Percentiles rank a stretch among this genome's conserved stretches.
Evolutionary conservation across 805 yeast species (phyloP).

Genomic region (Yamadazyma sp.): DNA sequence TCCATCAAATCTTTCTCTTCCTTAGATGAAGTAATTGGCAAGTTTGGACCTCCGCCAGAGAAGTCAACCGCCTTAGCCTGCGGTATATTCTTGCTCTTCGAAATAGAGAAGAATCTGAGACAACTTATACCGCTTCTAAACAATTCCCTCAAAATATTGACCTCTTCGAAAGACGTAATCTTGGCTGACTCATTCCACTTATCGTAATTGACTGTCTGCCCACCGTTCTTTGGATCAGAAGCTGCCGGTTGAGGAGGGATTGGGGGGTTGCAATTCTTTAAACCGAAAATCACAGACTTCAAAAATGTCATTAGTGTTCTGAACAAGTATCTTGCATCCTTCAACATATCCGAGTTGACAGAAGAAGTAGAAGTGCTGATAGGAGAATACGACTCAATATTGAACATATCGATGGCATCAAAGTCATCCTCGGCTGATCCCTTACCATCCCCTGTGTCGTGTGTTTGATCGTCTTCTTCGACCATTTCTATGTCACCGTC

Average conservation of each 20-base stretch:
- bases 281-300: slow-evolving; percentile 84
- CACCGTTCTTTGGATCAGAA: slow-evolving; percentile 46
- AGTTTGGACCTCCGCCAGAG: slow-evolving; percentile 74
- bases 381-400: slow-evolving; percentile 48
- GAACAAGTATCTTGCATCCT: slow-evolving; percentile 85
- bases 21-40: slow-evolving; percentile 83
- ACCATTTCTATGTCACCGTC: slow-evolving; percentile 19
- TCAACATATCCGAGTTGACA: slow-evolving; percentile 62
- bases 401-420: slow-evolving; percentile 30
- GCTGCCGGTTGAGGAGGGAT: slow-evolving; percentile 45
- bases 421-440: slow-evolving; percentile 10
- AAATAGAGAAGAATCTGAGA: slow-evolving; percentile 65
- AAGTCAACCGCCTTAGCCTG: slow-evolving; percentile 46
- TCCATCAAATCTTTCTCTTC: slow-evolving; percentile 97
- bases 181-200: slow-evolving; percentile 87
- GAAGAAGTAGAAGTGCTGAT: slow-evolving; percentile 50
- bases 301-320: slow-evolving; percentile 86
- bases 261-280: slow-evolving; percentile 87
- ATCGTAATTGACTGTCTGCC: slow-evolving; percentile 40
- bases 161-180: slow-evolving; percentile 80
- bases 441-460: slow-evolving; percentile 16
- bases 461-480: slow-evolving; percentile 24
- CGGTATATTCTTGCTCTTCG: slow-evolving; percentile 46
- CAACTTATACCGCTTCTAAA: slow-evolving; percentile 86
- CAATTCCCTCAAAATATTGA: slow-evolving; percentile 68